Conservation (phyloP, 106 monocot species). For the Triglochin maritima region DNA sequence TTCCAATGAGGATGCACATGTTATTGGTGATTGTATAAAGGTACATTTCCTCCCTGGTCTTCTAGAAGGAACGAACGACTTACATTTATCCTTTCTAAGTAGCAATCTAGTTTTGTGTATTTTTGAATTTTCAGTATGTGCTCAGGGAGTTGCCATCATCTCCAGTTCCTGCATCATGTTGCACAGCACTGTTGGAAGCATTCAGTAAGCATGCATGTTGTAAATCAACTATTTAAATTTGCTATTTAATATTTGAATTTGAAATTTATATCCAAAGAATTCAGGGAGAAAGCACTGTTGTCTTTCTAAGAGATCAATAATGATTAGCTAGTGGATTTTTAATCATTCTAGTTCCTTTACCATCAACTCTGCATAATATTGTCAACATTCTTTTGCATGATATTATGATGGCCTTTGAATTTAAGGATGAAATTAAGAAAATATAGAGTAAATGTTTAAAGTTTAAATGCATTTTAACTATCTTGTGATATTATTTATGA, state of each 20-base stretch:
- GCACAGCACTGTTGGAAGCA: slow-evolving; percentile 73
- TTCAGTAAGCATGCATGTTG: slow-evolving; percentile 50
- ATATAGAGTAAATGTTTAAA: no score
- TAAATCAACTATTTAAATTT: background rate
- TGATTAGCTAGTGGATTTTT: no score
- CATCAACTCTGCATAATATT: no score
- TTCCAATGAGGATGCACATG: slow-evolving; percentile 89
- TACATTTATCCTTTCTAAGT: background rate
- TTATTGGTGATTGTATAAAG: slow-evolving; percentile 98
- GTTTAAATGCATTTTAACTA: no score
- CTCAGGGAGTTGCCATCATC: slow-evolving; percentile 92
- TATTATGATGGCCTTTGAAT: no score
- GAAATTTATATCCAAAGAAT: no score
- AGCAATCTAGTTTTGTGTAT: background rate
- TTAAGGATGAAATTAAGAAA: no score
- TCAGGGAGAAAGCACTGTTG: no score
- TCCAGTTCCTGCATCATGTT: slow-evolving; percentile 93
- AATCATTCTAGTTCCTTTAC: no score
- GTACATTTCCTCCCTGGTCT: slow-evolving; percentile 15
- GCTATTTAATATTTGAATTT: background rate
- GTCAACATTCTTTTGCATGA: no score
- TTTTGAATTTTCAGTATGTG: slow-evolving; percentile 48
- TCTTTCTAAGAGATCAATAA: no score
- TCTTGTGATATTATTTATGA: background rate
- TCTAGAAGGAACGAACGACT: no score